Evolutionary conservation across 2,329 filamentous ascomycete genomes (phyloP).

Genomic region (Colletotrichum sp.): DNA sequence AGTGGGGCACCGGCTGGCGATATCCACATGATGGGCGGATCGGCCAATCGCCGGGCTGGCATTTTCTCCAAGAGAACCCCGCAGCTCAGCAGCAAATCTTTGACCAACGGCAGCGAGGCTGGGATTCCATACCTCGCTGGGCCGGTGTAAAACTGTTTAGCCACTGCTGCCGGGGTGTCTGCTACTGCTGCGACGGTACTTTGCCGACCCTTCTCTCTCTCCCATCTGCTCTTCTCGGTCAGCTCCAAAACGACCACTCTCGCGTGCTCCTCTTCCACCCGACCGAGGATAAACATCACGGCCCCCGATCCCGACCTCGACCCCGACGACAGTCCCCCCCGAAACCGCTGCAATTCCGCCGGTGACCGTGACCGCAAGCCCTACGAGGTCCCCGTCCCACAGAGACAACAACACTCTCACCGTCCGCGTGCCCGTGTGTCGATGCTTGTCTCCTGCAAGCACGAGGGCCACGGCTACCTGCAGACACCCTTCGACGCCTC

Average conservation of each 20-base stretch:
- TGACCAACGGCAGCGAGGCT: constrained; percentile 19
- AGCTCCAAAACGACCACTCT: constrained; percentile 11
- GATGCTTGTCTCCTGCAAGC: constrained; percentile 14
- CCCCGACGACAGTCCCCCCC: neutral
- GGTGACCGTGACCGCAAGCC: neutral
- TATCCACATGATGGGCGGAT: neutral
- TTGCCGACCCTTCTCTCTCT: neutral
- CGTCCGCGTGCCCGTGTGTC: constrained; percentile 13
- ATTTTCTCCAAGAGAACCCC: constrained; percentile 22
- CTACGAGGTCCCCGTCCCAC: neutral
- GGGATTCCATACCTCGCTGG: constrained; percentile 6
- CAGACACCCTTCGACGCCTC: constrained; percentile 11
- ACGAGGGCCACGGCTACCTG: constrained; percentile 21
- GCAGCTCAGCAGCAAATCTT: constrained; percentile 20
- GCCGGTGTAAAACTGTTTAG: neutral
- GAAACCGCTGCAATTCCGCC: neutral
- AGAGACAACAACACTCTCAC: neutral
- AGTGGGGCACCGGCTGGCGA: neutral
- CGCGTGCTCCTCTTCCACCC: constrained; percentile 19
- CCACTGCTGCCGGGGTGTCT: neutral
- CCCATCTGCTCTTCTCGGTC: neutral
- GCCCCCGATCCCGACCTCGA: neutral
- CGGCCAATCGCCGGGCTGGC: neutral
- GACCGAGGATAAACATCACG: constrained; percentile 23
- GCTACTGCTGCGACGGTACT: neutral